These are phyloP conservation scores for Albatrellus sp. DNA, from an alignment of 1,284 basidiomycete species.

Conservation along the genomic window DNA sequence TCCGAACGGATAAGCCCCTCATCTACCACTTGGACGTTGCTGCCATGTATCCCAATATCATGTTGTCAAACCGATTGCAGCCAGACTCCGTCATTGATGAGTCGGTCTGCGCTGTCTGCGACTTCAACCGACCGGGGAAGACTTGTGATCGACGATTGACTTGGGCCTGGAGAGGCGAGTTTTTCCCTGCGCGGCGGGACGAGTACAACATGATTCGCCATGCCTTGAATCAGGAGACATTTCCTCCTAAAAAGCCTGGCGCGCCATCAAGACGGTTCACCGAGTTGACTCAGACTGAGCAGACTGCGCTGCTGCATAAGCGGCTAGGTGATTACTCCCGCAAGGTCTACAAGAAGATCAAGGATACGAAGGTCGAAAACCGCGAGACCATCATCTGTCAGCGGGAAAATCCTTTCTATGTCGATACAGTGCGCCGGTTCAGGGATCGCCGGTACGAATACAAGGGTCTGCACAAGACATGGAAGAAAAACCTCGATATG, in stretches of 20 bases:
- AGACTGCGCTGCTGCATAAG: slow-evolving; percentile 89
- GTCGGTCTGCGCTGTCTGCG: slow-evolving; percentile 94
- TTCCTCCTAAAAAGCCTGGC: slow-evolving; percentile 73
- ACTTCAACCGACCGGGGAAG: slow-evolving; percentile 96
- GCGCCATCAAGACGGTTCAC: slow-evolving; percentile 71
- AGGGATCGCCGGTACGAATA: slow-evolving; percentile 98
- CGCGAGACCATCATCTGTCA: slow-evolving; percentile 97
- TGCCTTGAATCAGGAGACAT: slow-evolving; percentile 88
- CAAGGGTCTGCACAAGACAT: slow-evolving; percentile 97
- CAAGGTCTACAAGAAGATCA: slow-evolving; percentile 99
- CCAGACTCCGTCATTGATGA: slow-evolving; percentile 98
- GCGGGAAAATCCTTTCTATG: slow-evolving; percentile 98
- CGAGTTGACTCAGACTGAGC: slow-evolving; percentile 81
- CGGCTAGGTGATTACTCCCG: slow-evolving; percentile 96
- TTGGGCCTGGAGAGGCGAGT: slow-evolving; percentile 99
- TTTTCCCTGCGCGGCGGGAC: slow-evolving; percentile 94
- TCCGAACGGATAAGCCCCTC: slow-evolving; percentile 82
- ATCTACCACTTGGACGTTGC: slow-evolving; percentile 99
- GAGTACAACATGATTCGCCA: slow-evolving; percentile 99
- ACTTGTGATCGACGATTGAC: slow-evolving; percentile 88
- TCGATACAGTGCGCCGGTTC: slow-evolving; percentile 96
- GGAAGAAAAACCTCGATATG: slow-evolving; percentile 96
- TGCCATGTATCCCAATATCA: slow-evolving; percentile 99
- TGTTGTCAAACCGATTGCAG: slow-evolving; percentile 98
- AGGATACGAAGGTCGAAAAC: slow-evolving; percentile 93